A percentile compares a stretch with the other conserved stretches of the same genome.
phyloP scores from a whole-genome alignment of 179 eudicot species.

The Sideroxylon spinosum region DNA sequence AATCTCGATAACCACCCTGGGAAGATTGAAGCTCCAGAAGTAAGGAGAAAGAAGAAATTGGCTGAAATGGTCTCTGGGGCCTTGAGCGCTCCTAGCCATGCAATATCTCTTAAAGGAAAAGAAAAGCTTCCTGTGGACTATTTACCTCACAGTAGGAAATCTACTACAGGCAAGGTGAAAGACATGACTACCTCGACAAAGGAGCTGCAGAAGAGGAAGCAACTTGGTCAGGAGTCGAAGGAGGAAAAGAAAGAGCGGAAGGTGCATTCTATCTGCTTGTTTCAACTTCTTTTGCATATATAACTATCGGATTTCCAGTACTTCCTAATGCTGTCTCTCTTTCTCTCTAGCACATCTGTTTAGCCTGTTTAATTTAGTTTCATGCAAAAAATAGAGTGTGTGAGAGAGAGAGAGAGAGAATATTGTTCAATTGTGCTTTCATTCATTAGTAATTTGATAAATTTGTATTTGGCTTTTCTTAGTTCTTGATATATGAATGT shows the following conservation, averaged over 20 bases:
- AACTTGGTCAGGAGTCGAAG: constrained; percentile 75
- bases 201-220: constrained; percentile 50
- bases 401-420: too few species aligned
- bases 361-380: not conserved
- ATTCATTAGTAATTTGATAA: not conserved
- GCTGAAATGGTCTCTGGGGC: constrained; percentile 44
- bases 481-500: not conserved
- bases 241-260: constrained; percentile 97
- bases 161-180: constrained; percentile 42
- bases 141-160: constrained; percentile 54
- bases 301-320: not conserved
- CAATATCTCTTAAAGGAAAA: constrained; percentile 76
- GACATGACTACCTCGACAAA: constrained; percentile 22
- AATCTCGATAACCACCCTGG: constrained; percentile 95
- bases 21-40: constrained; percentile 63
- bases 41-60: constrained; percentile 55
- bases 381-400: not conserved
- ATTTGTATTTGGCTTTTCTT: not conserved
- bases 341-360: not conserved
- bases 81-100: constrained; percentile 26
- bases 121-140: constrained; percentile 73
- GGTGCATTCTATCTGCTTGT: constrained; percentile 39
- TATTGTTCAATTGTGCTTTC: not conserved
- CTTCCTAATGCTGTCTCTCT: not conserved
- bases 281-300: constrained; percentile 7